Conservation (phyloP, 345 rosid genomes). For the Psidium guajava region DNA sequence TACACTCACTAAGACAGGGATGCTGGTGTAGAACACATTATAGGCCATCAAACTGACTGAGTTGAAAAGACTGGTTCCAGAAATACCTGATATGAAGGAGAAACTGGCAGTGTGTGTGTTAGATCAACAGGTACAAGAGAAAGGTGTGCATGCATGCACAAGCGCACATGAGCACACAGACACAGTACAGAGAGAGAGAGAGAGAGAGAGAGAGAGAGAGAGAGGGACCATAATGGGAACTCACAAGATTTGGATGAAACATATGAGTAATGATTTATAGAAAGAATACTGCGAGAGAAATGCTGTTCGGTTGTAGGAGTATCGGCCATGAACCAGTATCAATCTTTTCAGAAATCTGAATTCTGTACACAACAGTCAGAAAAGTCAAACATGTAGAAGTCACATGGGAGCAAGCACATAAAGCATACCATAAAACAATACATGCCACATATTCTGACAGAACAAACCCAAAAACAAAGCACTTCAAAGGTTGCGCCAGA, state of each 20-base stretch:
- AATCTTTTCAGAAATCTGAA: constrained; percentile 87
- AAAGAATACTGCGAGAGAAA: constrained; percentile 94
- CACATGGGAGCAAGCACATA: neutral
- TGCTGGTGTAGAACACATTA: constrained; percentile 92
- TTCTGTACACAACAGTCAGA: constrained; percentile 39
- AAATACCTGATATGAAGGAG: constrained; percentile 97
- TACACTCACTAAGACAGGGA: constrained; percentile 86
- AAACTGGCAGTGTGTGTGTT: constrained; percentile 51
- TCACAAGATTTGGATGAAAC: constrained; percentile 99
- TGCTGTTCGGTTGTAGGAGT: constrained; percentile 96
- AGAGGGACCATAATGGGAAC: constrained; percentile 11
- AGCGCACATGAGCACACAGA: neutral
- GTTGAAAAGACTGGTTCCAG: constrained; percentile 97
- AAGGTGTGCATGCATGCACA: neutral
- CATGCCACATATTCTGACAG: neutral
- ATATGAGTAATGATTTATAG: constrained; percentile 81
- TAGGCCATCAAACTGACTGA: constrained; percentile 98
- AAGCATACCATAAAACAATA: neutral
- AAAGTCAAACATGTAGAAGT: neutral
- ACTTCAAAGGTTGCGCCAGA: neutral
- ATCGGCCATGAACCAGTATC: constrained; percentile 92
- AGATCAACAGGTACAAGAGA: constrained; percentile 9
- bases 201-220: neutral
- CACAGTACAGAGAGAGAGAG: neutral
- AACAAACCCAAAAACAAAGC: neutral